Evolutionary conservation across 2,329 filamentous ascomycete genomes (phyloP).

Genomic region (Colletotrichum brevisporum): DNA sequence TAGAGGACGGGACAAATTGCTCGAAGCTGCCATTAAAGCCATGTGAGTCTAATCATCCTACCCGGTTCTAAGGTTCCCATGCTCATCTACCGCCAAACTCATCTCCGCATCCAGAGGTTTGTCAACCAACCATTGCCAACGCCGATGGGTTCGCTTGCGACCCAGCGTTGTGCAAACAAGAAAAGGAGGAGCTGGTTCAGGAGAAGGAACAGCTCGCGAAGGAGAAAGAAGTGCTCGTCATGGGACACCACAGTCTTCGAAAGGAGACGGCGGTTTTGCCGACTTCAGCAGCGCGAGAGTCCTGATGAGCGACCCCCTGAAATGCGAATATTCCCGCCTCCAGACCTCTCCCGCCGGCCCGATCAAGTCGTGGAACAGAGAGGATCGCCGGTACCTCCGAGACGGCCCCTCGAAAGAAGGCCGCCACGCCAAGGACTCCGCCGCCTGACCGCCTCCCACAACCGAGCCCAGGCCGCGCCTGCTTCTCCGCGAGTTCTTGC

Average conservation of each 20-base stretch:
- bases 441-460: too few species aligned
- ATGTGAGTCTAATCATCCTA: constrained; percentile 17
- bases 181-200: not conserved
- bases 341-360: not conserved
- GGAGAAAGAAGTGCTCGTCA: too few species aligned
- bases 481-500: too few species aligned
- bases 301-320: too few species aligned
- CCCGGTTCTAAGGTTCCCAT: too few species aligned
- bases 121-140: not conserved
- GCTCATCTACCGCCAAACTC: not conserved
- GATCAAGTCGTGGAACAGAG: not conserved
- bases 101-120: constrained; percentile 20
- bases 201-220: not conserved
- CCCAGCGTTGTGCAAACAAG: not conserved
- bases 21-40: constrained; percentile 8
- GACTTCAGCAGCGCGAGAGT: not conserved
- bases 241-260: not conserved
- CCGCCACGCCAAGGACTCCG: not conserved
- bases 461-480: too few species aligned
- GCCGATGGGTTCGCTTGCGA: not conserved
- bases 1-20: constrained; percentile 19
- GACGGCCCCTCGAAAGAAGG: too few species aligned
- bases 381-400: too few species aligned
- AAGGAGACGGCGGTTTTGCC: not conserved
- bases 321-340: too few species aligned